Evolutionary conservation across 2,329 filamentous ascomycete genomes (phyloP), one percentile per base, ranked within the genome.

Genomic region (Epichloe uncinata): DNA sequence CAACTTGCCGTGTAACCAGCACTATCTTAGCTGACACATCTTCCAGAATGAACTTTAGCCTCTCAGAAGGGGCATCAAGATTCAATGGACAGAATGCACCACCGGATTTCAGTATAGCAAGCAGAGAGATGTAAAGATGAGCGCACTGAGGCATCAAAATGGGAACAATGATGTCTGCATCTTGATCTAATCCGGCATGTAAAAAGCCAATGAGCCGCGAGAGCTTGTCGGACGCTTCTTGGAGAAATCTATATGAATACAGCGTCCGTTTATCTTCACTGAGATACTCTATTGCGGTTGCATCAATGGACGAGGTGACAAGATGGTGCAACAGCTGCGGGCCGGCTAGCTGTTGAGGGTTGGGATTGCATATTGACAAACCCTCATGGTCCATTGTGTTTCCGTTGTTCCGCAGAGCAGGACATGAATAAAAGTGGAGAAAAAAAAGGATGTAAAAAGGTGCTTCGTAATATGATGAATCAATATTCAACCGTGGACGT

Each of bases 61-160:
- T 76, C 48, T 95, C 87, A 4, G 72, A 64, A 0, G 90, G 90
- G 0, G 83, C 79, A 64, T 95, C 89, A 45, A 86, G 73, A 53
- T 84, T 84, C 50, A 96, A 69, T 0, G 90, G 89, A 56, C 89
- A 95, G 58, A 95, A 95, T 0, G 87, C 87, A 36, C 78, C 86
- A 6, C 90, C 90, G 12, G 82, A 81, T 63, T 90, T 89, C 44
- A 95, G 71, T 48, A 91, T 78, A 3, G 84, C 88, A 42, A 95
- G 65, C 54, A 87, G 77, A 1, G 86, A 74, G 50, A 93, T 74
- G 64, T 95, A 95, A 22, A 96, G 73, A 44, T 82, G 75, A 9
- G 83, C 79, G 13, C 79, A 85, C 66, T 95, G 90, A 2, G 84
- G 82, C 15, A 94, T 66, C 18, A 95, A 73, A 2, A 95, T 69